Conservation (phyloP, 495 filamentous ascomycete genomes). For the Monascus purpureus region DNA sequence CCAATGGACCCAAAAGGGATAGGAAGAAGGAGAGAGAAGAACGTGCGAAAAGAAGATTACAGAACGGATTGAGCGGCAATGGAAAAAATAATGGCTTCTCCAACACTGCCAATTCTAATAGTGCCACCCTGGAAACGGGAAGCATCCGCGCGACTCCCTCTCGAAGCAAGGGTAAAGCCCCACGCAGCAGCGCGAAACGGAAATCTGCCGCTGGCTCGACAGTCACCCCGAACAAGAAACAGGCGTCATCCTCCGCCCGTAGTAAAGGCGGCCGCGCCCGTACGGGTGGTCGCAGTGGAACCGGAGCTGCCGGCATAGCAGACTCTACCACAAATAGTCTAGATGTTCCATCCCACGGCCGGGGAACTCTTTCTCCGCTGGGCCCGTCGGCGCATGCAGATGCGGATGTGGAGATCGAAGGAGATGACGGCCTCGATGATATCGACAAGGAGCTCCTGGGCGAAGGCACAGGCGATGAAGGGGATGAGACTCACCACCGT, state of each 20-base stretch:
- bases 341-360: constrained; percentile 11
- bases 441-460: constrained; percentile 37
- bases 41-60: constrained; percentile 13
- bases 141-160: constrained; percentile 3
- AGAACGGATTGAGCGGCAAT: neutral
- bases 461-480: constrained; percentile 33
- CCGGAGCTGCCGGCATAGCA: constrained; percentile 4
- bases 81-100: neutral
- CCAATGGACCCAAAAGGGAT: constrained; percentile 30
- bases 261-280: constrained; percentile 19
- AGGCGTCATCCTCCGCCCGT: constrained; percentile 10
- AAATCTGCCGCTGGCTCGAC: constrained; percentile 2
- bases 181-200: constrained; percentile 9
- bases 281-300: constrained; percentile 8
- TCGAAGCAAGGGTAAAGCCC: neutral
- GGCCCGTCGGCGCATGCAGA: constrained; percentile 7
- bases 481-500: constrained; percentile 6
- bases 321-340: constrained; percentile 8
- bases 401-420: constrained; percentile 5
- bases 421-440: constrained; percentile 31
- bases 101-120: neutral
- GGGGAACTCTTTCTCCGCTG: constrained; percentile 1
- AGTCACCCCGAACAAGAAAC: constrained; percentile 13
- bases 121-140: constrained; percentile 7
- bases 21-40: constrained; percentile 31